Evolutionary conservation across 129 eudicot species (phyloP), one percentile per base, ranked within the genome.

Genomic region (Calendula officinalis): DNA sequence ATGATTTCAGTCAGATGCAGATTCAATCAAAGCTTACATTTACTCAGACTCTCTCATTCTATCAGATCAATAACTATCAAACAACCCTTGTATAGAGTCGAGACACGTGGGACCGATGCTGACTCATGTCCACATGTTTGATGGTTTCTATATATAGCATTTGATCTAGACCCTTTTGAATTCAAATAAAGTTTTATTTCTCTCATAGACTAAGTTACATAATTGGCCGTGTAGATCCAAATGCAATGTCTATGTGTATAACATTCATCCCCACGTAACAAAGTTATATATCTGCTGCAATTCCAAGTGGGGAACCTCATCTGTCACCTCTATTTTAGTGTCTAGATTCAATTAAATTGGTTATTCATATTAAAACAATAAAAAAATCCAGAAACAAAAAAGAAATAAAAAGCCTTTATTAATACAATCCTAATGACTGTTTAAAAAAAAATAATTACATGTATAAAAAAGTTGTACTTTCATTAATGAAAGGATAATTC

Each of bases 101-200:
- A 48, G 49, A 70, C 60, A 33, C 27, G 37, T 10, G 57, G 60
- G 68, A 42, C 68, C 69, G 68, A 46, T 68, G 95, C 83, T 83
- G 90, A 86, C 72, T 78, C 95, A 86, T 66, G 13, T 72, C 85
- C 90, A 75, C 87, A 79, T 73, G 82, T 58, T 48, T 53, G 14
- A 61, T 40, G 35, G 76, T 78, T 74, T 70, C 60, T 77, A 64
- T 57, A 58, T 39, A 46, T 61, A 66, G 73, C 51, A 64, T 70
- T 62, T 61, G 76, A 74, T 66, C 68, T 44, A 15, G 52, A 39
- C 38, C 55, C 62, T 44, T 79, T 64, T 69, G 10, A 66, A 33
- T 40, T 7, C n/a, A 38, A 32, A 48, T 66, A 66, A 74, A 66
- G 68, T 58, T 66, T 38, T 51, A 60, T 78, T 69, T 33, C 54